Conservation (phyloP, 2,329 filamentous ascomycete species). For the Chaetomium sp. region DNA sequence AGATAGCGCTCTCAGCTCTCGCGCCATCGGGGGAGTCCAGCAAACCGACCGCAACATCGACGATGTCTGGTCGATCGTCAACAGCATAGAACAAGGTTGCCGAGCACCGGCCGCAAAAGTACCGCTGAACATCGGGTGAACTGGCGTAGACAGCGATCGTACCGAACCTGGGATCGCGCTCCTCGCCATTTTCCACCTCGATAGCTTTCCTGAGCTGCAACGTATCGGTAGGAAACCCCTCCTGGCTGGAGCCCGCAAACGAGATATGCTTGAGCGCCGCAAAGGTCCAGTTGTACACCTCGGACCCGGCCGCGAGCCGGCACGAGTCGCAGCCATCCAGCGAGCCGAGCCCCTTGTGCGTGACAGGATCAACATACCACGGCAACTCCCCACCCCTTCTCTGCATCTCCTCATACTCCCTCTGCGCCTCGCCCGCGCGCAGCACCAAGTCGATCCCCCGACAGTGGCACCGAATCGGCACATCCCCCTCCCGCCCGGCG, state of each 20-base stretch:
- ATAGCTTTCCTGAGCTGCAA: conserved; percentile 43
- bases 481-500: conserved; percentile 28
- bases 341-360: conserved; percentile 44
- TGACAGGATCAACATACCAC: conserved; percentile 47
- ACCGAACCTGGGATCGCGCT: conserved; percentile 44
- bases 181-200: conserved; percentile 12
- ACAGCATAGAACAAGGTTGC: conserved; percentile 50
- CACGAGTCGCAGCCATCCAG: conserved; percentile 54
- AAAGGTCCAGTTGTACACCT: conserved; percentile 52
- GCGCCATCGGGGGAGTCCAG: conserved; percentile 49
- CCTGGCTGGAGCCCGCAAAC: conserved; percentile 32
- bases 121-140: conserved; percentile 49
- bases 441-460: conserved; percentile 49
- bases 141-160: conserved; percentile 49
- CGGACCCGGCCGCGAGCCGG: conserved; percentile 45
- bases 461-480: conserved; percentile 51
- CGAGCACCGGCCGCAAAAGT: conserved; percentile 53
- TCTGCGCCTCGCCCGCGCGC: conserved; percentile 37
- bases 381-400: conserved; percentile 40
- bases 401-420: conserved; percentile 36
- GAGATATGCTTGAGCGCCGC: conserved; percentile 44
- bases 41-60: conserved; percentile 51
- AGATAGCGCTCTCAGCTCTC: conserved; percentile 48
- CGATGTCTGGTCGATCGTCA: conserved; percentile 43
- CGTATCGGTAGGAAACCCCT: conserved; percentile 39